These are phyloP conservation scores for Gastrolobium bilobum DNA, from an alignment of 306 rosid genomes.

Conservation along the genomic window DNA sequence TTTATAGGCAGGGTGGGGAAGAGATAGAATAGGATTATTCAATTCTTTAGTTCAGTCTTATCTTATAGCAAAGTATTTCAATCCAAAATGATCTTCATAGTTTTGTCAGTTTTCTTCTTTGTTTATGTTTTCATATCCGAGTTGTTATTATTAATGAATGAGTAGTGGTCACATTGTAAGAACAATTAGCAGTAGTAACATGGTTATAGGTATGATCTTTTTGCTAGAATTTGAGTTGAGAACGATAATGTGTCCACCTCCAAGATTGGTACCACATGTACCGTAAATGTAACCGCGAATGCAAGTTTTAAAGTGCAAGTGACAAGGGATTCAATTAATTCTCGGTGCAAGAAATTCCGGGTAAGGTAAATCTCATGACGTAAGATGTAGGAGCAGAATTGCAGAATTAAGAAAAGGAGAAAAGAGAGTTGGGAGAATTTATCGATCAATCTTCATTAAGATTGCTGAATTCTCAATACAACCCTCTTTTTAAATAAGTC, in stretches of 20 bases:
- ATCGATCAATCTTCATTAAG: too few relatives aligned
- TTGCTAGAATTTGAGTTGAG: not conserved
- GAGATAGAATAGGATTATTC: not conserved
- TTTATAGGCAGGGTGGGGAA: constrained; percentile 12
- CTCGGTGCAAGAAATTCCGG: too few relatives aligned
- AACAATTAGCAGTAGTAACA: not conserved
- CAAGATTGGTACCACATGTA: not conserved
- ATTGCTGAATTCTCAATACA: too few relatives aligned
- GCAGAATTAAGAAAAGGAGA: too few relatives aligned
- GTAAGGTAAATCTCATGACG: not conserved
- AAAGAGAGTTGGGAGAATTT: too few relatives aligned
- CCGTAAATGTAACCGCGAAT: not conserved
- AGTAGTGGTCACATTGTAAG: not conserved
- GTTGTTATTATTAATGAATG: not conserved
- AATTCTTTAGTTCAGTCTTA: not conserved
- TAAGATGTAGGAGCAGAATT: not conserved
- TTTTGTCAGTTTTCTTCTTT: not conserved
- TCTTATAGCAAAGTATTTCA: not conserved
- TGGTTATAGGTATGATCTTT: too few relatives aligned
- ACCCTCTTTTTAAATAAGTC: too few relatives aligned
- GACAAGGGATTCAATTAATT: constrained; percentile 3
- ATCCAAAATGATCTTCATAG: not conserved
- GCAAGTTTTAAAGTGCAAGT: not conserved
- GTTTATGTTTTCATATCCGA: not conserved
- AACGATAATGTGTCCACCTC: not conserved